phyloP scores from a whole-genome alignment of 768 basidiomycete genomes.

The Nidula microcarpa region DNA sequence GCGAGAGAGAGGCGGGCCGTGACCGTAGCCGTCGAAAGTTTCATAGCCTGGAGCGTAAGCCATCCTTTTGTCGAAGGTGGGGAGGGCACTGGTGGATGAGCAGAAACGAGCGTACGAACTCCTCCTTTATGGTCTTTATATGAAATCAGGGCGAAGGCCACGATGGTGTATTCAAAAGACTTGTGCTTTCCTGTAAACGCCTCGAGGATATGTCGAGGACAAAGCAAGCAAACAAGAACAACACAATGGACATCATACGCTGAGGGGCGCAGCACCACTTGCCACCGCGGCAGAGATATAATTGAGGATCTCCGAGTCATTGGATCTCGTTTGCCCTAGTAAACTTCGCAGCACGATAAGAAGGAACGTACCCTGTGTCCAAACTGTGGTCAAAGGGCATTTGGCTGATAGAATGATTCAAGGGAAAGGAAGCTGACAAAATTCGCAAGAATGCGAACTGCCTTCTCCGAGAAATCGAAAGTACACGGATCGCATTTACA shows the following conservation, averaged over 20 bases:
- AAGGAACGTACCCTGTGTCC: no score
- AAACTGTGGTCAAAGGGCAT: no score
- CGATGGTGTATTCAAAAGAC: slow-evolving; percentile 7
- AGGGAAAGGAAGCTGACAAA: no score
- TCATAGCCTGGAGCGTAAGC: slow-evolving; percentile 18
- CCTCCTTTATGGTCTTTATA: slow-evolving; percentile 10
- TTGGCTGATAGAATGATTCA: no score
- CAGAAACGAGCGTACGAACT: neutral
- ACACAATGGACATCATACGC: slow-evolving; percentile 7
- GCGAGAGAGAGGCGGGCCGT: slow-evolving; percentile 25
- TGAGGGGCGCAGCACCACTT: neutral
- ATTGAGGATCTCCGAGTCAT: no score
- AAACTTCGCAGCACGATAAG: no score
- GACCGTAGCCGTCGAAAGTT: slow-evolving; percentile 18
- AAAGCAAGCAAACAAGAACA: slow-evolving; percentile 4
- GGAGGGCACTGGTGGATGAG: neutral
- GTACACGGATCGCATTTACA: no score
- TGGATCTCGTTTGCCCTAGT: no score
- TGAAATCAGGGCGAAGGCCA: slow-evolving; percentile 3
- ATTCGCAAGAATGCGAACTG: no score
- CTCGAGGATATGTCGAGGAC: slow-evolving; percentile 12
- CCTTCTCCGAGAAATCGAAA: no score
- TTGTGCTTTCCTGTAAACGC: slow-evolving; percentile 6
- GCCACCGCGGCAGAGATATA: no score
- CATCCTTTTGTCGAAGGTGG: slow-evolving; percentile 7